phyloP scores from a whole-genome alignment of 495 filamentous ascomycete species.

The Neurospora sp. region DNA sequence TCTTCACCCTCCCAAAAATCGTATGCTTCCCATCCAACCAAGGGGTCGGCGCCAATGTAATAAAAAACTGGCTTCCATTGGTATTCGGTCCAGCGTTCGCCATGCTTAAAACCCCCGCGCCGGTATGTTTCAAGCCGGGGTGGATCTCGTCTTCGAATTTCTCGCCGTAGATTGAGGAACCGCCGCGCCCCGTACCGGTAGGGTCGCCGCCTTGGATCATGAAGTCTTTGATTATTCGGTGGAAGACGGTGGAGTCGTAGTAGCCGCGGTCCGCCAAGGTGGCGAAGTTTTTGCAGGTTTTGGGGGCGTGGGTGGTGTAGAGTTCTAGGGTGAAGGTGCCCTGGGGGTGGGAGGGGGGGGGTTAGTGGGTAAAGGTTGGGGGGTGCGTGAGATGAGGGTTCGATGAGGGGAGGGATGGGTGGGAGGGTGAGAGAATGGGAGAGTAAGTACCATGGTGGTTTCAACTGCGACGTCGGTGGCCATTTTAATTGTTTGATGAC shows the following conservation, averaged over 20 bases:
- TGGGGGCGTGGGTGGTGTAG: constrained; percentile 45
- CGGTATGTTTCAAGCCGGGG: constrained; percentile 75
- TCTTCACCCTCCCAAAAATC: constrained; percentile 89
- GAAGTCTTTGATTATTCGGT: constrained; percentile 92
- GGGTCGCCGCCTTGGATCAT: constrained; percentile 97
- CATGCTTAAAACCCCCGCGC: constrained; percentile 90
- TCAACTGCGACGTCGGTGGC: constrained; percentile 67
- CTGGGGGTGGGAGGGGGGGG: constrained; percentile 29
- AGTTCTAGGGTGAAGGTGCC: constrained; percentile 82
- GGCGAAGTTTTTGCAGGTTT: constrained; percentile 82
- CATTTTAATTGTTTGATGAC: constrained; percentile 34
- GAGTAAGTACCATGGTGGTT: constrained; percentile 48
- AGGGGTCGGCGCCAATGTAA: constrained; percentile 89
- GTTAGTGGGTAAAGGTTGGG: not conserved
- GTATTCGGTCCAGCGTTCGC: constrained; percentile 91
- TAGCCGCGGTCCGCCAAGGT: constrained; percentile 72
- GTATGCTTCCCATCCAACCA: constrained; percentile 98
- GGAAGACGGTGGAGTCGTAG: constrained; percentile 78
- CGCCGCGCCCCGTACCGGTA: constrained; percentile 89
- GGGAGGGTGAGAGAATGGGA: not conserved
- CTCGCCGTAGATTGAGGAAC: constrained; percentile 82
- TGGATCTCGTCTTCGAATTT: constrained; percentile 91
- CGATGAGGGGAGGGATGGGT: too few relatives aligned
- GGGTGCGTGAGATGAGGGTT: not conserved
- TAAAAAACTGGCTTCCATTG: constrained; percentile 82